Percentiles rank a stretch among this genome's conserved stretches.
phyloP scores from a whole-genome alignment of 352 stramenopile genomes.

The Phytophthora kernoviae region DNA sequence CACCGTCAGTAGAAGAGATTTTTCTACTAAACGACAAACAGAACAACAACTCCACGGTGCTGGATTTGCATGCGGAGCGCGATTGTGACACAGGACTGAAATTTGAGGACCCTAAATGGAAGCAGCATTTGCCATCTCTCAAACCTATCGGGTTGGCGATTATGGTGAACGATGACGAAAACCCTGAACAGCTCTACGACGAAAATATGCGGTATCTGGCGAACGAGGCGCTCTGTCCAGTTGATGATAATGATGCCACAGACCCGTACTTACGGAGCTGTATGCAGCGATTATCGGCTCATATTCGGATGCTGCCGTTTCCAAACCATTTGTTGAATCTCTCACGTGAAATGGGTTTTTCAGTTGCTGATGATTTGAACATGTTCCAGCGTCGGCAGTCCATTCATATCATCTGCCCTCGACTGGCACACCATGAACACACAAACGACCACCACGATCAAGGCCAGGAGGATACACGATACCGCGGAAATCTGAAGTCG shows the following conservation, averaged over 20 bases:
- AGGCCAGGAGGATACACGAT: slow-evolving; percentile 83
- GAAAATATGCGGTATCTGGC: slow-evolving; percentile 76
- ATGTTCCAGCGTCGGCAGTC: slow-evolving; percentile 72
- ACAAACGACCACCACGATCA: slow-evolving; percentile 87
- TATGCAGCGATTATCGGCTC: slow-evolving; percentile 77
- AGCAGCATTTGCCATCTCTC: slow-evolving; percentile 73
- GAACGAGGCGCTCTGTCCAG: slow-evolving; percentile 45
- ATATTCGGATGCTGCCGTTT: slow-evolving; percentile 87
- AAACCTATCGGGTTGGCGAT: slow-evolving; percentile 84
- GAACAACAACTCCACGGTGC: slow-evolving; percentile 59
- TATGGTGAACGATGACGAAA: slow-evolving; percentile 79
- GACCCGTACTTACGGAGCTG: slow-evolving; percentile 67
- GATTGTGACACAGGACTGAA: slow-evolving; percentile 79
- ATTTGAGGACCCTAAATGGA: slow-evolving; percentile 89
- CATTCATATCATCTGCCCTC: slow-evolving; percentile 85
- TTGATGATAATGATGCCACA: slow-evolving; percentile 25
- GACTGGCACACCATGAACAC: slow-evolving; percentile 82
- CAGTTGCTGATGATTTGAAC: slow-evolving; percentile 59
- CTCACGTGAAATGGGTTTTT: slow-evolving; percentile 84
- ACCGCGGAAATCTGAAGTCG: slow-evolving; percentile 84
- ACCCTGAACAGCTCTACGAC: slow-evolving; percentile 68
- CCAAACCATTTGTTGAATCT: slow-evolving; percentile 82
- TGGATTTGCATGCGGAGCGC: slow-evolving; percentile 79
- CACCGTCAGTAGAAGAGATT: slow-evolving; percentile 82
- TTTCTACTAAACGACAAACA: slow-evolving; percentile 84